Base-by-base conservation (phyloP, 805 yeast species). In the Yamadazyma olivae region DNA sequence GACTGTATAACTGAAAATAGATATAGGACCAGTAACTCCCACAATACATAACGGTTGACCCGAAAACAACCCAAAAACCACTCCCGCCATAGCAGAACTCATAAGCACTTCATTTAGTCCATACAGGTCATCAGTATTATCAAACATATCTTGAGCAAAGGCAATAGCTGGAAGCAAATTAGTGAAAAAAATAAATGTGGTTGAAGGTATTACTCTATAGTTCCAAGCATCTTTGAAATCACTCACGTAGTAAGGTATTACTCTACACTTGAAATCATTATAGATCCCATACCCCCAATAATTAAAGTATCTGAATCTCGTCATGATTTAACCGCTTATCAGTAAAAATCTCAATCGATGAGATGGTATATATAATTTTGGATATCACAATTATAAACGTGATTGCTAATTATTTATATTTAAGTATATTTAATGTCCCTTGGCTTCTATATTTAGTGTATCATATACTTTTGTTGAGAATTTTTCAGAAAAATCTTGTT, bases 111-210 rank as follows among this genome's bases (percentile, higher is more conserved):
- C 99, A 53, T 91, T 93, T 3, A 93, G 83, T 3, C 99, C 99
- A 51, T 88, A 91, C 9, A 90, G 73, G 46, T 84, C 79, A 32
- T 83, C 63, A 0, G 99, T 91, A 43, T 87, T 81, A 57, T 90
- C 96, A 58, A 89, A 90, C 96, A 91, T 84, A 55, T 91, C 98
- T 53, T 88, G 96, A 0, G 97, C 95, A 69, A 91, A 91, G 0
- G 98, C 96, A 27, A 91, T 73, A 0, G 97, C 97, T 2, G 98
- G 98, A 25, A 91, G 67, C 30, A 91, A 55, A 56, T 93, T 91
- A 28, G 95, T 89, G 69, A 93, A 89, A 58, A 83, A 91, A 10
- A 93, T 83, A 55, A 76, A 88, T 1, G 84, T 62, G 0, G 88
- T 80, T 0, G 95, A 70, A 0, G 99, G 99, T 1, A 91, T 67